Base-by-base conservation (phyloP, 371 early-diverging fungal species). In the Entomophthora muscae region DNA sequence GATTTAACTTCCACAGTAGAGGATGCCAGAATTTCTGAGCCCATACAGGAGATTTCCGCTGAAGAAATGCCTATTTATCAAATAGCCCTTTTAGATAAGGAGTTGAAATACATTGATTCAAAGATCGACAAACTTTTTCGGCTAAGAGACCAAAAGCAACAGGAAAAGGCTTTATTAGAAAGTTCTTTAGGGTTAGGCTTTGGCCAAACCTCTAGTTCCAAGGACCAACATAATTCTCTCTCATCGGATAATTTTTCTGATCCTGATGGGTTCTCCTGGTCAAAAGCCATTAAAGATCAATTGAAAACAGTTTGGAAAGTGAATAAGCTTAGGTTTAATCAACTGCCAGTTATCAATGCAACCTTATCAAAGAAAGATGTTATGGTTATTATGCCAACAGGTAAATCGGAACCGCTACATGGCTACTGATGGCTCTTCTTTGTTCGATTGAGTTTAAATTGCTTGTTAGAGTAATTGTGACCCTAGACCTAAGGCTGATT, bases 361-460 rank as follows among this genome's bases (percentile, higher is more conserved):
- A 86, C 91, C 0, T 72, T 99, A 5, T 66, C 76, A 0, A 91
- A 93, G 0, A 79, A 86, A 53, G 98, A 99, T 68, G 86, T 90
- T 0, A 98, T 99, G 84, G 94, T 99, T 33, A 72, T 99, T 51
- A 99, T 99, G 99, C 99, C 99, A 1, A 99, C 99, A 0, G 99
- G 61, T 61, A 61, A 30, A 5, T 31, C 5, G 22, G 31, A n/a
- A n/a, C n/a, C n/a, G n/a, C n/a, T n/a, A 17, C 17, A 42, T 5
- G 17, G 17, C 42, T 42, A 17, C 10, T 5, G 42, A 10, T 42
- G 42, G 42, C 10, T 42, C 5, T 42, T 17, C 10, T 42, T 17
- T 42, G 17, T 42, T 10, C 42, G 10, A 10, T 42, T 42, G 5
- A n/a, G n/a, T n/a, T 10, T 42, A 17, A 17, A 5, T 42, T 42